Base-by-base conservation (phyloP, 2,329 filamentous ascomycete species). In the Coniochaeta sp. region DNA sequence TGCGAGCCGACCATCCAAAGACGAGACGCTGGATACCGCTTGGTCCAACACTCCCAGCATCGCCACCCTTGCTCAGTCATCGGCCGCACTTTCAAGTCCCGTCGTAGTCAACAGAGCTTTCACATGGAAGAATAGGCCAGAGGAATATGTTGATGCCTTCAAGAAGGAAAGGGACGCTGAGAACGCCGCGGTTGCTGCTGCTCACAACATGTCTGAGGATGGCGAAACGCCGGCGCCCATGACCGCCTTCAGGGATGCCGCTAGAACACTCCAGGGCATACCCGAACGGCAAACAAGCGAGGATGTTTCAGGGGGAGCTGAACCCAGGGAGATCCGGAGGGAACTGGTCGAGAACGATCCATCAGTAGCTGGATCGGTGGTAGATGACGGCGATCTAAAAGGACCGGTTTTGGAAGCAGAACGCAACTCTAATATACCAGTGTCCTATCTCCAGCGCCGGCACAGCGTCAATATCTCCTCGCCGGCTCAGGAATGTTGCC, bases 71-170 rank as follows among this genome's bases (percentile, higher is more conserved):
- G 71, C 74, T 1, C 72, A 74, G 58, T 71, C 73, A 14, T 74
- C 77, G 8, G 61, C 66, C 3, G 60, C 62, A 40, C 44, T 73
- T 17, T 71, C 73, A 14, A 79, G 74, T 59, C 75, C 78, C 2
- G 72, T 69, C 24, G 73, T 74, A 58, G 68, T 81, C 0, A 75
- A 75, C 17, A 79, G 81, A 62, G 77, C 80, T 4, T 88, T 87
- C 63, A 84, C 81, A 0, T 88, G 85, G 86, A 87, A 85, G 67
- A 82, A 78, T 59, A 88, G 83, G 65, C 85, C 84, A 0, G 82
- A 84, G 55, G 84, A 87, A 58, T 87, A 87, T 63, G 71, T 78
- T 9, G 68, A 72, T 55, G 73, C 69, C 1, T 72, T 78, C 16
- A 76, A 72, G 59, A 75, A 71, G 56, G 75, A 73, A 6, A 71